phyloP scores from a whole-genome alignment of 2,329 filamentous ascomycete species.

The Fusarium tupiense region DNA sequence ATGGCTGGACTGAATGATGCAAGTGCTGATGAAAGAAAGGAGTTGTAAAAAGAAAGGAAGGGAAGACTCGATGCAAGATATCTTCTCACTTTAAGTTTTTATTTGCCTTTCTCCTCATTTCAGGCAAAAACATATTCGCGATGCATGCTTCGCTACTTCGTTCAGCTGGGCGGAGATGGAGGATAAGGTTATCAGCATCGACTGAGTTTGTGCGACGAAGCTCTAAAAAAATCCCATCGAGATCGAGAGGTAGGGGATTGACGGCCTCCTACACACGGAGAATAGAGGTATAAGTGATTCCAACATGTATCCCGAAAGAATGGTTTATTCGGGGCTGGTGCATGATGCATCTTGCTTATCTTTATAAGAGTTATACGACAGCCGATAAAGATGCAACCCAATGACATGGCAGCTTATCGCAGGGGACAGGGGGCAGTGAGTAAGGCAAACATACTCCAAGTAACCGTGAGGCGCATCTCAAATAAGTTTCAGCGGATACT shows the following conservation, averaged over 20 bases:
- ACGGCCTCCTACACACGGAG: too few species aligned
- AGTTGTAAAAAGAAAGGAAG: too few species aligned
- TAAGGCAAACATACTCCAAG: not conserved
- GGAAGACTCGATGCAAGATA: not conserved
- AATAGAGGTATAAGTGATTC: not conserved
- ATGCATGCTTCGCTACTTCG: not conserved
- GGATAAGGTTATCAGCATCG: not conserved
- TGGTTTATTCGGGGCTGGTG: not conserved
- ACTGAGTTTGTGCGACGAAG: not conserved
- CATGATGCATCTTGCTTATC: not conserved
- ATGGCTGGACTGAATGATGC: not conserved
- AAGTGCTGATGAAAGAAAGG: not conserved
- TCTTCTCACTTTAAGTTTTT: not conserved
- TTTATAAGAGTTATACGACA: not conserved
- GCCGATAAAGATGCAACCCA: not conserved
- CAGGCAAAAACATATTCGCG: not conserved
- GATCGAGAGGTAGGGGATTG: not conserved
- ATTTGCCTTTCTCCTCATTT: not conserved
- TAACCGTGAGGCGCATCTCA: not conserved
- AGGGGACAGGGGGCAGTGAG: not conserved
- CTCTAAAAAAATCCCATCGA: too few species aligned
- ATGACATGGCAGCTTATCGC: not conserved
- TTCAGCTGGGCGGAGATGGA: not conserved
- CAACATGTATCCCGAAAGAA: not conserved
- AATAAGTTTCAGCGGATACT: not conserved